Percentiles rank a stretch among this genome's conserved stretches.
Evolutionary conservation across 1,284 basidiomycete genomes (phyloP).

Genomic region (Heterobasidion occidentale): DNA sequence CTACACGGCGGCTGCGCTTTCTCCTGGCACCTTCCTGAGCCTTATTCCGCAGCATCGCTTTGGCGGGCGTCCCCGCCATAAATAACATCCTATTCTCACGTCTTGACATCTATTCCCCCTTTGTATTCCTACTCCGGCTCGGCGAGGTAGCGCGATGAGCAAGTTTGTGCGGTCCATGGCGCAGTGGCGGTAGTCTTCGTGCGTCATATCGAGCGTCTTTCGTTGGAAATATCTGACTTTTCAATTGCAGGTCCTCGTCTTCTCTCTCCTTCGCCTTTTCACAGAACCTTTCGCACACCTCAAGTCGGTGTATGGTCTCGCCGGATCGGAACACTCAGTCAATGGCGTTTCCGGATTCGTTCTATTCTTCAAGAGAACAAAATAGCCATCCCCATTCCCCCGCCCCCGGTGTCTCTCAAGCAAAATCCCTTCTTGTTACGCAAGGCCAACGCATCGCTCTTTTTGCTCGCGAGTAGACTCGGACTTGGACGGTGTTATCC

Average conservation of each 20-base stretch:
- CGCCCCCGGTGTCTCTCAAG: neutral
- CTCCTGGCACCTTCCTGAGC: too few species aligned
- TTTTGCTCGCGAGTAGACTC: constrained; percentile 60
- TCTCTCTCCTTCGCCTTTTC: neutral
- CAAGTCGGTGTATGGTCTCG: neutral
- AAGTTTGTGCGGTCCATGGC: neutral
- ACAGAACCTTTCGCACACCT: neutral
- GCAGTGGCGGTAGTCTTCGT: neutral
- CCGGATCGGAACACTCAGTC: neutral
- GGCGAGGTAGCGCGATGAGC: neutral
- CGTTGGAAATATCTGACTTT: neutral
- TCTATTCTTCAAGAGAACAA: neutral
- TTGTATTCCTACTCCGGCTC: too few species aligned
- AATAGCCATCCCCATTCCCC: neutral
- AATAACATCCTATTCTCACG: too few species aligned
- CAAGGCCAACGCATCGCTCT: constrained; percentile 24
- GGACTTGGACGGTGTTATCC: constrained; percentile 53
- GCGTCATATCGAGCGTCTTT: neutral
- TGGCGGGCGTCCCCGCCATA: too few species aligned
- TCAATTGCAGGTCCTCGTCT: neutral
- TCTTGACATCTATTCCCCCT: too few species aligned
- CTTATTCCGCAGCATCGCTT: too few species aligned
- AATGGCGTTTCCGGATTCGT: neutral
- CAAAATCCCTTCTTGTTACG: neutral
- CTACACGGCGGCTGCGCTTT: too few species aligned